Conservation (phyloP, 2,329 filamentous ascomycete genomes). For the Huntiella bhutanensis region DNA sequence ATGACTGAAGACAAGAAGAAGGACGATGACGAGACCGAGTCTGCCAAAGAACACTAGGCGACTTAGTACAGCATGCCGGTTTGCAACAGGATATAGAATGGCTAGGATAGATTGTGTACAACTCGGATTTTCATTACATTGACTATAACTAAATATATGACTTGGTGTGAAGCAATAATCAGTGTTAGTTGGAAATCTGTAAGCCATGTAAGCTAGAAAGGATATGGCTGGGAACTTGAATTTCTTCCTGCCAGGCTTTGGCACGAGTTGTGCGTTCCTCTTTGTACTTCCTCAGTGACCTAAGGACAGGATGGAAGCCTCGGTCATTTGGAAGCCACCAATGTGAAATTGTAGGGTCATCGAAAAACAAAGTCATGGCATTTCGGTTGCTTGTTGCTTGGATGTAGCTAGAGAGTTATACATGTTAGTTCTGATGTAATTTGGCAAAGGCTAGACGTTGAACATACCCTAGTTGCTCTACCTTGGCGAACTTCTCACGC, state of each 20-base stretch:
- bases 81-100: not conserved
- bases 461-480: slow-evolving; percentile 63
- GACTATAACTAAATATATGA: not conserved
- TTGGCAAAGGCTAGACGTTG: not conserved
- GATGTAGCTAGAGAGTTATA: slow-evolving; percentile 45
- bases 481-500: slow-evolving; percentile 54
- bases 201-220: slow-evolving; percentile 45
- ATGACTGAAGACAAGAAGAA: not conserved
- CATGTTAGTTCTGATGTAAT: slow-evolving; percentile 5
- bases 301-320: slow-evolving; percentile 53
- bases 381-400: slow-evolving; percentile 55
- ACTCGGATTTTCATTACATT: no score
- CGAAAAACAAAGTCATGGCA: slow-evolving; percentile 60
- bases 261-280: slow-evolving; percentile 51
- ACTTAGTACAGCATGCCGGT: not conserved
- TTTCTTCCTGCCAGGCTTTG: slow-evolving; percentile 39
- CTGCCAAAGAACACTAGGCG: not conserved
- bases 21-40: not conserved
- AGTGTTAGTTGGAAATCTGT: not conserved
- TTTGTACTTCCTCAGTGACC: slow-evolving; percentile 61
- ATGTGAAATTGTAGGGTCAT: slow-evolving; percentile 46
- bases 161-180: not conserved
- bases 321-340: slow-evolving; percentile 88
- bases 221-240: slow-evolving; percentile 57
- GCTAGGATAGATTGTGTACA: not conserved